Conservation (phyloP, 108 stramenopile species). For the Cyclotella atomus region DNA sequence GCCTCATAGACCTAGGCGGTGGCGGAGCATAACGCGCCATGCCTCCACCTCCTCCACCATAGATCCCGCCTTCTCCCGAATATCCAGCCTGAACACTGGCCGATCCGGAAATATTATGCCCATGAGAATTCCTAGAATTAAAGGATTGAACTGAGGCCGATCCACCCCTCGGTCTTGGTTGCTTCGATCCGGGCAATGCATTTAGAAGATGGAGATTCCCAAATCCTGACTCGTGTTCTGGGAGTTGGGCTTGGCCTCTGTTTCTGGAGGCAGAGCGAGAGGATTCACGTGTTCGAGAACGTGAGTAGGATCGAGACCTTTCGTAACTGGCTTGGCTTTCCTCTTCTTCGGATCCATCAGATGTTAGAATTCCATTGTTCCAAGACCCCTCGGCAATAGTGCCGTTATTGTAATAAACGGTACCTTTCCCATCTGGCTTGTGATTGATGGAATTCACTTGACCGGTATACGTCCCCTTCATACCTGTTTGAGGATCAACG, state of each 20-base stretch:
- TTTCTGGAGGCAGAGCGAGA: too few species aligned
- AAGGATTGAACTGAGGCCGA: slow-evolving; percentile 32
- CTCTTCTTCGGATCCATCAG: too few species aligned
- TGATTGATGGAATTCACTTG: slow-evolving; percentile 38
- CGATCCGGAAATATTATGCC: background rate
- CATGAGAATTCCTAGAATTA: slow-evolving; percentile 27
- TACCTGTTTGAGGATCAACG: slow-evolving; percentile 29
- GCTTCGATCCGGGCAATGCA: slow-evolving; percentile 4
- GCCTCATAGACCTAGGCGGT: background rate
- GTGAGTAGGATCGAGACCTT: too few species aligned
- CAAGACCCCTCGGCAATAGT: slow-evolving; percentile 45
- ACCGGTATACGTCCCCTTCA: slow-evolving; percentile 40
- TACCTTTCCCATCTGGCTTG: slow-evolving; percentile 49
- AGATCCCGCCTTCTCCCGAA: background rate
- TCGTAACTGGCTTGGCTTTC: too few species aligned
- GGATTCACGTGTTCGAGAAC: too few species aligned
- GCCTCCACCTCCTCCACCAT: background rate
- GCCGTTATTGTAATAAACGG: slow-evolving; percentile 40
- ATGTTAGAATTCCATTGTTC: slow-evolving; percentile 21
- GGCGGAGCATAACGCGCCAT: background rate
- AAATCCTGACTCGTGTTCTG: background rate
- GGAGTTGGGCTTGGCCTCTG: too few species aligned
- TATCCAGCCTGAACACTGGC: slow-evolving; percentile 32
- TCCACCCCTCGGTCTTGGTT: background rate
- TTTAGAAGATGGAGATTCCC: slow-evolving; percentile 39